Evolutionary conservation across 805 yeast species (phyloP).

Genomic region (Lipomyces lipofer): DNA sequence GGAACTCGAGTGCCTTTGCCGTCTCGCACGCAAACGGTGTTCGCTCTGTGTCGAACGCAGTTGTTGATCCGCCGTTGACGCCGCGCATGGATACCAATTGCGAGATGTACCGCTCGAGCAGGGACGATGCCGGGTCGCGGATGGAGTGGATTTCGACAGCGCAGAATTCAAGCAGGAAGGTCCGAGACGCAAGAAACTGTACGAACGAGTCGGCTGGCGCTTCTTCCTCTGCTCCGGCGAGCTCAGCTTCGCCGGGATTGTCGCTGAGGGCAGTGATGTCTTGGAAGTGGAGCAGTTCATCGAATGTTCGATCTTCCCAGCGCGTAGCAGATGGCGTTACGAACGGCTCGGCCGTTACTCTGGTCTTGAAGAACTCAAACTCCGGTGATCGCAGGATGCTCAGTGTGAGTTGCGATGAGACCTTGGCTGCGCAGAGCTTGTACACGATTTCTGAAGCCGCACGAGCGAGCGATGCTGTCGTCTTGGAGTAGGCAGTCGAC

Average conservation of each 20-base stretch:
- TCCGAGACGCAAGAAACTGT: conserved; percentile 24
- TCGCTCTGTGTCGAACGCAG: conserved; percentile 44
- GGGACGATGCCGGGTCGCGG: conserved; percentile 34
- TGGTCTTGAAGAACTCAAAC: conserved; percentile 16
- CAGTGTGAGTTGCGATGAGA: conserved; percentile 55
- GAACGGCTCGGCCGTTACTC: conserved; percentile 12
- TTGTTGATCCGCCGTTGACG: conserved; percentile 15
- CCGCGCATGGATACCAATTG: conserved; percentile 11
- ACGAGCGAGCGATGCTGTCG: conserved; percentile 47
- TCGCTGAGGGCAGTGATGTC: background rate
- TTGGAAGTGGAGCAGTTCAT: conserved; percentile 3
- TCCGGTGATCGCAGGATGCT: conserved; percentile 47
- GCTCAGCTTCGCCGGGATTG: background rate
- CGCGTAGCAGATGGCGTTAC: conserved; percentile 7
- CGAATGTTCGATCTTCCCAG: conserved; percentile 16
- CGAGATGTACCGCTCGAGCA: conserved; percentile 15
- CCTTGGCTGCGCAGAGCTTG: conserved; percentile 57
- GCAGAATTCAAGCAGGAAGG: conserved; percentile 24
- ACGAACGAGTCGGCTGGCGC: conserved; percentile 10
- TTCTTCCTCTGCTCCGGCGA: conserved; percentile 11
- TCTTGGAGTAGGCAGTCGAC: background rate
- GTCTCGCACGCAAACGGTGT: conserved; percentile 40
- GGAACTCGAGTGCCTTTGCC: conserved; percentile 64
- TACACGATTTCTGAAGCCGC: conserved; percentile 61
- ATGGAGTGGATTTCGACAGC: conserved; percentile 66